Percentiles rank a stretch among this genome's conserved stretches.
Conservation (phyloP, 1,284 basidiomycete species). For the Pisolithus thermaeus region DNA sequence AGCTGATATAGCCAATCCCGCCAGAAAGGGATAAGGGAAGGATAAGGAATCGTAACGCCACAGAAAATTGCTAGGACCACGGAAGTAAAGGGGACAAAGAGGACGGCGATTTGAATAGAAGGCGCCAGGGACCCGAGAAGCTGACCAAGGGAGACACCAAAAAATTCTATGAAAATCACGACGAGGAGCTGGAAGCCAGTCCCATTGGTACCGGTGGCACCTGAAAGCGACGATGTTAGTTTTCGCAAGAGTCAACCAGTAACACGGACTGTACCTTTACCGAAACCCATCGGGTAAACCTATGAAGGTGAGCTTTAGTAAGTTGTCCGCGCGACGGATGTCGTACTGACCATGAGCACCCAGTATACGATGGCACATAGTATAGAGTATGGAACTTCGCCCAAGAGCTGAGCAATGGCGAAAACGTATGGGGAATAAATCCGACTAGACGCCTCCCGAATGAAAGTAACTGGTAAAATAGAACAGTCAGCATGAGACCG, state of each 20-base stretch:
- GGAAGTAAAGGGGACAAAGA: conserved; percentile 77
- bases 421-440: conserved; percentile 82
- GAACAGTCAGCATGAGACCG: not conserved
- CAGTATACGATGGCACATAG: conserved; percentile 73
- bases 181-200: conserved; percentile 75
- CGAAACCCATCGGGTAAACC: conserved; percentile 71
- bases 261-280: conserved; percentile 39
- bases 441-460: conserved; percentile 69
- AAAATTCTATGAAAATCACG: conserved; percentile 67
- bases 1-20: conserved; percentile 69
- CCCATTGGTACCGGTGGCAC: conserved; percentile 48
- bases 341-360: conserved; percentile 55
- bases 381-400: conserved; percentile 78
- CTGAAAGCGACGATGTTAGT: not conserved
- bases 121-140: conserved; percentile 74
- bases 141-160: conserved; percentile 75
- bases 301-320: conserved; percentile 17
- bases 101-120: conserved; percentile 67
- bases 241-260: not conserved
- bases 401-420: conserved; percentile 75
- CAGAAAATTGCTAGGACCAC: conserved; percentile 70
- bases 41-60: conserved; percentile 77
- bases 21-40: conserved; percentile 68
- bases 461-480: conserved; percentile 41
- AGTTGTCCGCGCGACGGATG: not conserved